These are phyloP conservation scores for Trichosporon coremiiforme DNA, from an alignment of 1,284 basidiomycete genomes.

Conservation along the genomic window DNA sequence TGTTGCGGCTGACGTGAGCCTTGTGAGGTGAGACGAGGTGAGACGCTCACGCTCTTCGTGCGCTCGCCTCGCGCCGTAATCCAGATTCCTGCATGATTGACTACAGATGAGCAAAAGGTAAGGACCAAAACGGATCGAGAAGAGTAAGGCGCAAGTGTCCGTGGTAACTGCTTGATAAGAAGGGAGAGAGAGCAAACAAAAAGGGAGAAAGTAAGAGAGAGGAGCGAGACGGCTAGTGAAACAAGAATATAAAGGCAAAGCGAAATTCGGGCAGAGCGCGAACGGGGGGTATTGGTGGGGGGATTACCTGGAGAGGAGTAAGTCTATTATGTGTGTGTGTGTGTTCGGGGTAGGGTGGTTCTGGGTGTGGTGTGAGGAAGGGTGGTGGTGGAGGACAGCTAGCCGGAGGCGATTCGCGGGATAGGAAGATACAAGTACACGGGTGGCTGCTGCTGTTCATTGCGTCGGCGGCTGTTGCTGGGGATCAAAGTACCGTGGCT, in stretches of 20 bases:
- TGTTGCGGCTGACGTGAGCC: neutral
- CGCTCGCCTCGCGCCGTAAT: neutral
- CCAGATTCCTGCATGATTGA: neutral
- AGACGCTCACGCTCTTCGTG: neutral
- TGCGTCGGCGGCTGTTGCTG: constrained; percentile 12
- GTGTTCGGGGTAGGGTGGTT: neutral
- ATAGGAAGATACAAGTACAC: neutral
- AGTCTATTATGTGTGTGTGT: neutral
- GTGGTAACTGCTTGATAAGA: constrained; percentile 1
- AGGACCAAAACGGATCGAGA: neutral
- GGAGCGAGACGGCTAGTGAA: neutral
- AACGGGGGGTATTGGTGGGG: neutral
- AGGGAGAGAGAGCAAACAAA: neutral
- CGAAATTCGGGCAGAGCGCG: neutral
- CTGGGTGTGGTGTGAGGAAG: neutral
- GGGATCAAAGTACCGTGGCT: constrained; percentile 14
- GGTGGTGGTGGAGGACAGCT: neutral
- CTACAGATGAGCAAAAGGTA: neutral
- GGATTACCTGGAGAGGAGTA: neutral
- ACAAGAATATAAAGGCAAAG: neutral
- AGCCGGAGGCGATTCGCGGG: neutral
- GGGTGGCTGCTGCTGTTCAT: neutral
- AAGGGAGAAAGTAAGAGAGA: neutral
- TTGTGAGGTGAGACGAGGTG: no score
- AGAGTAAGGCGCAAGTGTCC: neutral